phyloP scores from a whole-genome alignment of 2,329 filamentous ascomycete species.

The Neoascochyta sp. region DNA sequence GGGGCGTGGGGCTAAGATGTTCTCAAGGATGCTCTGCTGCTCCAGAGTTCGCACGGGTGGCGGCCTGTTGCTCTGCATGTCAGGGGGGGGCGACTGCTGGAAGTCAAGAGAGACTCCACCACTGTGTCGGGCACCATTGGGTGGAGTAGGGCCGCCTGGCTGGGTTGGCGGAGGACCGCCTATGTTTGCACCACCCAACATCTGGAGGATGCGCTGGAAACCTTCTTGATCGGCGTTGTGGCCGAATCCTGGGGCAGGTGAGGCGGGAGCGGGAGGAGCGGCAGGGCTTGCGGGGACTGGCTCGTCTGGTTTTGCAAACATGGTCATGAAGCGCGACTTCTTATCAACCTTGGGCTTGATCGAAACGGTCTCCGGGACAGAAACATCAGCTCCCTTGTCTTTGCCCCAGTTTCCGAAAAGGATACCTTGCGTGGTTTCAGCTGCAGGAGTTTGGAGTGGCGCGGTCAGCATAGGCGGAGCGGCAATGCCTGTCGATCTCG shows the following conservation, averaged over 20 bases:
- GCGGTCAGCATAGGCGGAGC: conserved; percentile 41
- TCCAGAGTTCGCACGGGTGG: conserved; percentile 29
- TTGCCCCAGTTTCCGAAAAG: conserved; percentile 66
- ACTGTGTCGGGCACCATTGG: conserved; percentile 29
- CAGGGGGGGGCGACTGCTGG: conserved; percentile 30
- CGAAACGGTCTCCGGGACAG: conserved; percentile 19
- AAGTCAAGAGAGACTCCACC: conserved; percentile 32
- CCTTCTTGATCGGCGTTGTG: conserved; percentile 73
- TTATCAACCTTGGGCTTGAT: conserved; percentile 57
- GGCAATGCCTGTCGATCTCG: conserved; percentile 17
- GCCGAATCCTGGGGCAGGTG: conserved; percentile 32
- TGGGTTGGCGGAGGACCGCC: conserved; percentile 13
- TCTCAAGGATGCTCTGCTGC: conserved; percentile 36
- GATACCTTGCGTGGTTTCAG: conserved; percentile 69
- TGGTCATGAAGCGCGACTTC: conserved; percentile 80
- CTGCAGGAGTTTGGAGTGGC: conserved; percentile 52
- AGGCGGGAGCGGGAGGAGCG: conserved; percentile 13
- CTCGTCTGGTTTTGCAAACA: conserved; percentile 51
- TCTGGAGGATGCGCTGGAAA: conserved; percentile 76
- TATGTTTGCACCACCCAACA: conserved; percentile 59
- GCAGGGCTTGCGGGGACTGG: conserved; percentile 14
- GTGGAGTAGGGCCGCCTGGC: conserved; percentile 19
- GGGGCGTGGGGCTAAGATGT: conserved; percentile 33
- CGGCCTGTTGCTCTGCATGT: conserved; percentile 21
- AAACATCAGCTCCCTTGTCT: conserved; percentile 44